Base-by-base conservation (phyloP, 495 filamentous ascomycete genomes). In the Aspergillus biplanus region DNA sequence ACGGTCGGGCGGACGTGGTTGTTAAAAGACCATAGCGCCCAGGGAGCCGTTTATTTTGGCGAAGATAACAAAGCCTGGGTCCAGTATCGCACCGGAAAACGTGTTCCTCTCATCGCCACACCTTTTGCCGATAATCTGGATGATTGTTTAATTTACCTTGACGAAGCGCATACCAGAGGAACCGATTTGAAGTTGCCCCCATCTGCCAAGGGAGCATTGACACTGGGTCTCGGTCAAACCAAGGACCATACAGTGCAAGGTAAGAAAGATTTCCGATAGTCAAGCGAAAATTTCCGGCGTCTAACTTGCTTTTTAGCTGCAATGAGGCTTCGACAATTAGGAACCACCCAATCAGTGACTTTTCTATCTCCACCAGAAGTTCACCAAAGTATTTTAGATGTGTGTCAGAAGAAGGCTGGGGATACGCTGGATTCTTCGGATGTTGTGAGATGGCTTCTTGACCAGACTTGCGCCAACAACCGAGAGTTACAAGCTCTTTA, bases 191-290 rank as follows among this genome's bases (percentile, higher is more conserved):
- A 82, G 62, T 64, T 93, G 6, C 89, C 90, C 0, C 62, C 64
- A 0, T 8, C 78, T 21, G 86, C 85, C 46, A 67, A 78, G n/a
- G 90, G 85, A 7, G 88, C 87, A 3, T 78, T 94, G n/a, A 92
- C 89, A 0, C 73, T 94, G 1, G 87, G 89, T 0, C 80, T 86
- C 0, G 75, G 79, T 39, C 73, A 89, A 18, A 88, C 88, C 0
- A 92, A 93, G 67, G 90, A 92, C 54, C 79, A 82, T 34, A 77
- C 89, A 2, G 88, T 91, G 0, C 90, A 93, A 85, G 89, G 88
- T 90, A 78, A 70, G 74, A 21, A 69, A 65, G 56, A 75, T 54
- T 66, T 74, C 67, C 21, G 21, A 27, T 54, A 3, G 5, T 49
- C 46, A 16, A 18, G 31, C 35, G 34, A 32, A 59, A 33, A 66